phyloP scores from a whole-genome alignment of 2,329 filamentous ascomycete genomes.

The Drechmeria coniospora region DNA sequence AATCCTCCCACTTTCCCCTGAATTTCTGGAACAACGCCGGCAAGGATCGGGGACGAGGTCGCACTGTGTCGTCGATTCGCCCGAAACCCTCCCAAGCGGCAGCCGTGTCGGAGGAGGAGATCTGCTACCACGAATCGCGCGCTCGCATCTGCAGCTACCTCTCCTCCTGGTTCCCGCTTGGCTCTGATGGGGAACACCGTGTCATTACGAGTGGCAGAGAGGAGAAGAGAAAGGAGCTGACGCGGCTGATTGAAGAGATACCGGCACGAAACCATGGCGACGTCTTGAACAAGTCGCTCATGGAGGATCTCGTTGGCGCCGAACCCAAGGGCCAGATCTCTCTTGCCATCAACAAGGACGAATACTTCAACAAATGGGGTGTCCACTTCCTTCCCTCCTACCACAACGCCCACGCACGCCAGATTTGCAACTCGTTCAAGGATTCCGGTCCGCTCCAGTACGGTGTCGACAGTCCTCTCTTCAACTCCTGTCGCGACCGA shows the following conservation, averaged over 20 bases:
- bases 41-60: background rate
- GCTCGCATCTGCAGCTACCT: conserved; percentile 34
- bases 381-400: conserved; percentile 41
- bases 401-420: conserved; percentile 37
- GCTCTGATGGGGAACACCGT: conserved; percentile 5
- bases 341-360: conserved; percentile 24
- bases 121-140: conserved; percentile 37
- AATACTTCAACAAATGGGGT: conserved; percentile 36
- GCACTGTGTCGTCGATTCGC: conserved; percentile 1
- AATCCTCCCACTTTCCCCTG: too few relatives aligned
- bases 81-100: conserved; percentile 8
- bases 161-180: conserved; percentile 25
- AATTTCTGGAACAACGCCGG: background rate
- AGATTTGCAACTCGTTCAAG: conserved; percentile 47
- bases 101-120: conserved; percentile 15
- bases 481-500: conserved; percentile 30
- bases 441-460: conserved; percentile 43
- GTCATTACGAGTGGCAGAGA: conserved; percentile 5
- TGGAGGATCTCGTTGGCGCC: conserved; percentile 30
- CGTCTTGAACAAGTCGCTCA: conserved; percentile 26
- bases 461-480: conserved; percentile 32
- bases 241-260: conserved; percentile 15
- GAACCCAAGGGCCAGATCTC: conserved; percentile 32
- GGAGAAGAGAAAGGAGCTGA: conserved; percentile 13
- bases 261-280: conserved; percentile 22